Base-by-base conservation (phyloP, 306 rosid genomes). In the Senna siamea region DNA sequence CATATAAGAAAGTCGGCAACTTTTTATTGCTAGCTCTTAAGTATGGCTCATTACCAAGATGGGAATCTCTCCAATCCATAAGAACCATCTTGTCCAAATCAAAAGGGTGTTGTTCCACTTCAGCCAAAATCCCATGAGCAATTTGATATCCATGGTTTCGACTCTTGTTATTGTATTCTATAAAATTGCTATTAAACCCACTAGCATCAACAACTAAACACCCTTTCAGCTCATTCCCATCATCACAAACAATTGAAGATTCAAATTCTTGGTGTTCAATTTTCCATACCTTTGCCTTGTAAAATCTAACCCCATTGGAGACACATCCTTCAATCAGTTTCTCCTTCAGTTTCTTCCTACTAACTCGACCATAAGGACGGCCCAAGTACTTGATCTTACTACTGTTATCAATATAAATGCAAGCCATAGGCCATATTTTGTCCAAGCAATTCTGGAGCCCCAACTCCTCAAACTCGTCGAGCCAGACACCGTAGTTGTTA, bases 401-500 rank as follows among this genome's bases (percentile, higher is more conserved):
- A 10, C 19, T n/a, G 8, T 93, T 89, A 76, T 84, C 37, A 9
- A 93, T 20, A 70, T 73, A 78, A 61, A 93, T 82, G 2, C 77
- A 72, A 51, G 92, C 72, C 92, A 83, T 89, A 5, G 89, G 85
- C 98, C 97, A 93, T 13, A 86, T 86, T 79, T 83, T 87, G 73
- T 93, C 93, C 2, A 91, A 82, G 61, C 98, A 93, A 69, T 78
- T 78, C 14, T 86, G 81, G 30, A 91, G 90, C 6, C 81, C 88
- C 73, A 90, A 69, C 20, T 61, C 67, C 76, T 83, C 86, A 79
- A 90, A 86, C 85, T 93, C 97, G 62, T 93, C 97, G 1, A 80
- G 79, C 98, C 97, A 93, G 10, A 86, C 93, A 51, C 97, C 98
- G 14, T 93, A 91, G 72, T 93, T 93, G 63, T 89, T 93, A n/a